Base-by-base conservation (phyloP, 2,329 filamentous ascomycete genomes). In the Trichoderma sp. region DNA sequence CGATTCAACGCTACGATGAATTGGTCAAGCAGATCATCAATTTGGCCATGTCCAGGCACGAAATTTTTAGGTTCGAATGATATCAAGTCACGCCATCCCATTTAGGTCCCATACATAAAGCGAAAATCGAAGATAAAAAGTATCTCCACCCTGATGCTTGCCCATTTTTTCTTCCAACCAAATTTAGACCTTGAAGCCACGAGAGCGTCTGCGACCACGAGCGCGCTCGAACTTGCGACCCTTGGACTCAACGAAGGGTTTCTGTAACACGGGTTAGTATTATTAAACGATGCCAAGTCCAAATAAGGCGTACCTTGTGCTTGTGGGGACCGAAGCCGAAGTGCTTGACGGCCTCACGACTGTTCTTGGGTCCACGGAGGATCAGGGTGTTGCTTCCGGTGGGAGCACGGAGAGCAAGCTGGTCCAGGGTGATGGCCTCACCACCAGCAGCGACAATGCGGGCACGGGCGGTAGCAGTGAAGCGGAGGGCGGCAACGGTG, bases 171-270 rank as follows among this genome's bases (percentile, higher is more conserved):
- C 75, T 76, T 76, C 75, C 76, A 73, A 75, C 75, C 71, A 75
- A 73, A 84, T 84, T 93, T 97, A 99, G 84, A 99, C 96, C 94
- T 99, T 99, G 95, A 99, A 99, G 90, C 97, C 96, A 83, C 93
- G 91, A 81, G 95, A 98, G 85, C 94, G 90, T 92, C 96, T 97
- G 87, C 96, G 95, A 86, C 96, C 97, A 96, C 96, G 95, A 82
- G 95, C 96, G 82, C 91, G 90, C 92, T 99, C 97, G 89, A 99
- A 99, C 90, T 99, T 99, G 87, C 96, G 93, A 83, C 97, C 97
- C 93, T 99, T 99, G 89, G 94, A 97, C 86, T 94, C 90, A 82
- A 99, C 90, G 80, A 97, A 93, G 79, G 95, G 95, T 91, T 98
- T 98, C 95, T 96, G 78, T 74, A 12, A 51, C 21, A 80, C 53